Evolutionary conservation across 2,329 filamentous ascomycete species (phyloP).

Genomic region (Trichoderma sp.): DNA sequence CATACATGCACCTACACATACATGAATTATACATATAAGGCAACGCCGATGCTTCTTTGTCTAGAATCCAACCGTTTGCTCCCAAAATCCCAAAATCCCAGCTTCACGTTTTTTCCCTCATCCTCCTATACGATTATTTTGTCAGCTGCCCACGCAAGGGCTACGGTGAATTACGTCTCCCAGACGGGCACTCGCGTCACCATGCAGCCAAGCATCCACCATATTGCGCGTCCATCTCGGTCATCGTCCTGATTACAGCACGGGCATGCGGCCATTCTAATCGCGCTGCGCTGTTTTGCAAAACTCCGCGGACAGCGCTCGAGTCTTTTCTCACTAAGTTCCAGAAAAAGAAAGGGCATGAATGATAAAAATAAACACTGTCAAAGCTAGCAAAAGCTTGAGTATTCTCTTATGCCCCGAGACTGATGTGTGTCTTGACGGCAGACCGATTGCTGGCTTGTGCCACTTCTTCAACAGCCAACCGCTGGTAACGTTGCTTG

Average conservation of each 20-base stretch:
- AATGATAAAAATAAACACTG: background rate
- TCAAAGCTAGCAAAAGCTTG: background rate
- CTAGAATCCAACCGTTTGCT: background rate
- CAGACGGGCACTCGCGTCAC: constrained; percentile 11
- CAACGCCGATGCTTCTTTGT: background rate
- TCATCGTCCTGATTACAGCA: background rate
- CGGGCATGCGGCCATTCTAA: background rate
- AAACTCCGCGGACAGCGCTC: constrained; percentile 1
- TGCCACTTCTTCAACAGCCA: background rate
- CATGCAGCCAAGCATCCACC: constrained; percentile 13
- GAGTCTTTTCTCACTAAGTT: background rate
- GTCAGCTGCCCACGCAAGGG: constrained; percentile 1
- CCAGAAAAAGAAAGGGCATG: background rate
- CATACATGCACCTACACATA: background rate
- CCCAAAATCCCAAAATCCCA: background rate
- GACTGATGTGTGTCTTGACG: background rate
- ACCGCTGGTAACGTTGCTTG: background rate
- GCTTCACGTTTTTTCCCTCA: background rate
- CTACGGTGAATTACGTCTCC: constrained; percentile 15
- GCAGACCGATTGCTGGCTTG: background rate
- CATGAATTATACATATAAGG: background rate
- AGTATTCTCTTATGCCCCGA: background rate
- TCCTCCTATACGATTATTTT: background rate
- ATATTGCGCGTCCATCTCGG: constrained; percentile 15
- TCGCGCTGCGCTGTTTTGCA: background rate